Evolutionary conservation across 2,329 filamentous ascomycete genomes (phyloP).

Genomic region (Colletotrichum somersetense): DNA sequence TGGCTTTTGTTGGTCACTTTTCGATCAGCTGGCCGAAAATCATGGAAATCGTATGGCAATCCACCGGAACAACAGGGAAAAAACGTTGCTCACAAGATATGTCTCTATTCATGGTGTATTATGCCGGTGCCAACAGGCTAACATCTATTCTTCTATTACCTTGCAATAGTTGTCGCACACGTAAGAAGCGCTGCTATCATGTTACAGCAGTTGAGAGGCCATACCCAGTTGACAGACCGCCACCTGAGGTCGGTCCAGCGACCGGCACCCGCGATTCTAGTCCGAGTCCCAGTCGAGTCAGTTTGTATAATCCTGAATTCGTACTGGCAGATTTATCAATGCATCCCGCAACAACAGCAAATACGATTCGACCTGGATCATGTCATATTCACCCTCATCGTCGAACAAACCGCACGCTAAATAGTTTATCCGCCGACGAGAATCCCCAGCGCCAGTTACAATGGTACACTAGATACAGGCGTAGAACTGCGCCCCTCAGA

Average conservation of each 20-base stretch:
- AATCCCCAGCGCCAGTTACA: conserved; percentile 23
- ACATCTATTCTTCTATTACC: conserved; percentile 17
- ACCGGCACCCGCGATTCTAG: conserved; percentile 28
- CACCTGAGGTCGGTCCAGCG: not conserved
- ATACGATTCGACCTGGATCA: not conserved
- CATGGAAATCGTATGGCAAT: conserved; percentile 21
- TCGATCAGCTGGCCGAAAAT: not conserved
- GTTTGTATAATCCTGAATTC: conserved; percentile 44
- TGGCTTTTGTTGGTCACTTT: not conserved
- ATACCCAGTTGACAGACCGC: not conserved
- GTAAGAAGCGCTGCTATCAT: conserved; percentile 44
- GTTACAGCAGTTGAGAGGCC: not conserved
- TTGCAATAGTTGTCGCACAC: conserved; percentile 40
- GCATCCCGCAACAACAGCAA: not conserved
- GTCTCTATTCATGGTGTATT: not conserved
- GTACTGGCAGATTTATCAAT: conserved; percentile 41
- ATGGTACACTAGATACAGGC: conserved; percentile 42
- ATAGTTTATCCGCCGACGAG: conserved; percentile 2
- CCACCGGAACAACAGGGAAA: not conserved
- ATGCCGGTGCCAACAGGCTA: not conserved
- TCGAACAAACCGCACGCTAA: not conserved
- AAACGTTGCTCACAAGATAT: conserved; percentile 20
- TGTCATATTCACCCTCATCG: not conserved
- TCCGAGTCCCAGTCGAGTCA: conserved; percentile 35
- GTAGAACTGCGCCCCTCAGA: not conserved